A percentile compares a stretch with the other conserved stretches of the same genome.
Evolutionary conservation across 2,329 filamentous ascomycete species (phyloP).

Genomic region (Sordariomycetes sp.): DNA sequence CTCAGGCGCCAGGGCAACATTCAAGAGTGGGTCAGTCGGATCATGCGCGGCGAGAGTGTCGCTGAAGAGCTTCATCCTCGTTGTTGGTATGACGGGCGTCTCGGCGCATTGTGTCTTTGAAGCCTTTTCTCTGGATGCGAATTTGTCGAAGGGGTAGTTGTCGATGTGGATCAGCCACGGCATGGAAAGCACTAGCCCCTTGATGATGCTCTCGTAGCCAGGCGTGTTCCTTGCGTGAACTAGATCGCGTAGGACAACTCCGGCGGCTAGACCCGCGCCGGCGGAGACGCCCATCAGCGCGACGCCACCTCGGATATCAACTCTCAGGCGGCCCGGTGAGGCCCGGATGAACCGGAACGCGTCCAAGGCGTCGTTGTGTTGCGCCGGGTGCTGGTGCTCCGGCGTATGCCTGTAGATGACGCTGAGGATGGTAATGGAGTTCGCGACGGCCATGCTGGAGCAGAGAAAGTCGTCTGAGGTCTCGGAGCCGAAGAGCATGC

Average conservation of each 20-base stretch:
- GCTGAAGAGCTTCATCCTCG: conserved; percentile 15
- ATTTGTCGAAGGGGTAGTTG: conserved; percentile 15
- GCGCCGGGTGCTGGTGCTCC: conserved; percentile 28
- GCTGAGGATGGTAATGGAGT: conserved; percentile 28
- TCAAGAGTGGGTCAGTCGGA: conserved; percentile 17
- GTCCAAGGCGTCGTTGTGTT: conserved; percentile 34
- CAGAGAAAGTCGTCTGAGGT: conserved; percentile 33
- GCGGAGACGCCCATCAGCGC: conserved; percentile 31
- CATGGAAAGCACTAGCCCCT: conserved; percentile 31
- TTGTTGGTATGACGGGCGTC: conserved; percentile 27
- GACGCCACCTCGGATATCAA: conserved; percentile 19
- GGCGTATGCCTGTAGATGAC: conserved; percentile 40
- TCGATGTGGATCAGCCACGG: conserved; percentile 22
- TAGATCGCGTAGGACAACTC: conserved; percentile 18
- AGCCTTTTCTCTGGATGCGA: conserved; percentile 20
- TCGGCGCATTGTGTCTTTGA: conserved; percentile 22
- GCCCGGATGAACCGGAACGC: conserved; percentile 32
- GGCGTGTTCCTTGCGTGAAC: conserved; percentile 3
- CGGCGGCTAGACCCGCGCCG: conserved; percentile 23
- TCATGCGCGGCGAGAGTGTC: conserved; percentile 11
- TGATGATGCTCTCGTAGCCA: conserved; percentile 13
- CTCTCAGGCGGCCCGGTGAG: conserved; percentile 21
- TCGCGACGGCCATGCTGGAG: conserved; percentile 22
- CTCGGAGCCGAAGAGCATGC: conserved; percentile 35
- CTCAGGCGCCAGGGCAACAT: conserved; percentile 15